Conservation (phyloP, 108 stramenopile species). For the Pseudonitzschia multiseries region DNA sequence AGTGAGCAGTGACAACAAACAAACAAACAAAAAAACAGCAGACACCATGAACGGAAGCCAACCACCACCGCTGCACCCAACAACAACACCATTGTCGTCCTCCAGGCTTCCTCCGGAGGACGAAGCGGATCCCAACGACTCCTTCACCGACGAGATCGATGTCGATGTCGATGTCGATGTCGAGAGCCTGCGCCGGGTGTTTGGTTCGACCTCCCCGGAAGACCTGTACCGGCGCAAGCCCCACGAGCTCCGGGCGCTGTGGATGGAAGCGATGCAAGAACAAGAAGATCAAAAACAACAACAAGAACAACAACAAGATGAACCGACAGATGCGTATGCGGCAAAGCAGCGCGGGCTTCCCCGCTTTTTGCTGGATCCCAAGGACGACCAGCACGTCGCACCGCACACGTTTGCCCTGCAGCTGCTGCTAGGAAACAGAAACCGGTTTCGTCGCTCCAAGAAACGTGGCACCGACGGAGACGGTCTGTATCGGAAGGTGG, state of each 20-base stretch:
- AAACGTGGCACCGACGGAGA: neutral
- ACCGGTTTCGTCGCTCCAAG: neutral
- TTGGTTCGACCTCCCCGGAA: neutral
- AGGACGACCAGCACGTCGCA: neutral
- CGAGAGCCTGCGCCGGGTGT: neutral
- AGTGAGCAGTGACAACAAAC: no score
- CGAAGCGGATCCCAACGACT: neutral
- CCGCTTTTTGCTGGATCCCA: conserved; percentile 2
- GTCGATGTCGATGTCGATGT: neutral
- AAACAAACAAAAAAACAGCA: no score
- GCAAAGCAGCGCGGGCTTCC: neutral
- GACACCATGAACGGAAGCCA: no score
- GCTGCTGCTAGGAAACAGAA: neutral
- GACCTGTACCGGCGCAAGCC: conserved; percentile 1
- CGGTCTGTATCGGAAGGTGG: neutral
- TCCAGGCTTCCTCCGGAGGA: neutral
- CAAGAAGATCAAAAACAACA: neutral
- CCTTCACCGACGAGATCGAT: neutral
- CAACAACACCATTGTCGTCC: no score
- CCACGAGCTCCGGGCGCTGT: neutral
- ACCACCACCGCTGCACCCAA: no score
- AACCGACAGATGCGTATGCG: no score
- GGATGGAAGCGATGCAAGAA: neutral
- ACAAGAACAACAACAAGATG: neutral
- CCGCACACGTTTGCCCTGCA: conserved; percentile 4